Evolutionary conservation across 163 green algal species (phyloP).

Genomic region (Volvox carteri): DNA sequence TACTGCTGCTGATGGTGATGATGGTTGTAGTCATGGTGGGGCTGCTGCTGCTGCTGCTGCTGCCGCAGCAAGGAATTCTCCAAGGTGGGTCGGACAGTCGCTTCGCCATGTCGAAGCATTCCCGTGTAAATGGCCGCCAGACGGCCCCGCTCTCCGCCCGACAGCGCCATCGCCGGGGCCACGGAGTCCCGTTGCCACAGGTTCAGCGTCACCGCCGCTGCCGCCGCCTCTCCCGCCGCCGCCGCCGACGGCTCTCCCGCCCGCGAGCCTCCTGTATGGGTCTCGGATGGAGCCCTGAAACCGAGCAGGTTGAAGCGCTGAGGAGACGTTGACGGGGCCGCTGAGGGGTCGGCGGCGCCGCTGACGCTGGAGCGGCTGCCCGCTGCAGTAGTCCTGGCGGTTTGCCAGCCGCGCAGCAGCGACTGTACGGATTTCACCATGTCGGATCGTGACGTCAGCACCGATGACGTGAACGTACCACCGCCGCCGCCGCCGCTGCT

Average conservation of each 20-base stretch:
- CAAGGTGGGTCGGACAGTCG: neutral
- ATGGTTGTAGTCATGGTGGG: no score
- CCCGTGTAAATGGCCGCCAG: conserved; percentile 37
- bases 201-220: neutral
- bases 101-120: conserved; percentile 32
- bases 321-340: neutral
- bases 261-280: no score
- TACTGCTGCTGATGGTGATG: neutral
- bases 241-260: neutral
- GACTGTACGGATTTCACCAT: conserved; percentile 19
- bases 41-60: neutral
- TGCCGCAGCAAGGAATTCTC: neutral
- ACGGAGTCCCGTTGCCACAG: conserved; percentile 8
- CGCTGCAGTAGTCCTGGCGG: neutral
- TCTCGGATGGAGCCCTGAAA: no score
- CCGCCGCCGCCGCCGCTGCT: neutral
- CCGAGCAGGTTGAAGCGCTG: no score
- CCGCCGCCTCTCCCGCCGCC: neutral
- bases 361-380: neutral
- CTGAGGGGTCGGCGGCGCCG: neutral
- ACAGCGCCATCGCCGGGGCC: neutral
- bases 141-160: neutral
- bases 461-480: neutral
- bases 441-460: neutral
- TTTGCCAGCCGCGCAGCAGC: conserved; percentile 31